Evolutionary conservation across 345 rosid species (phyloP), one percentile per base, ranked within the genome.

Genomic region (Psidium guajava): DNA sequence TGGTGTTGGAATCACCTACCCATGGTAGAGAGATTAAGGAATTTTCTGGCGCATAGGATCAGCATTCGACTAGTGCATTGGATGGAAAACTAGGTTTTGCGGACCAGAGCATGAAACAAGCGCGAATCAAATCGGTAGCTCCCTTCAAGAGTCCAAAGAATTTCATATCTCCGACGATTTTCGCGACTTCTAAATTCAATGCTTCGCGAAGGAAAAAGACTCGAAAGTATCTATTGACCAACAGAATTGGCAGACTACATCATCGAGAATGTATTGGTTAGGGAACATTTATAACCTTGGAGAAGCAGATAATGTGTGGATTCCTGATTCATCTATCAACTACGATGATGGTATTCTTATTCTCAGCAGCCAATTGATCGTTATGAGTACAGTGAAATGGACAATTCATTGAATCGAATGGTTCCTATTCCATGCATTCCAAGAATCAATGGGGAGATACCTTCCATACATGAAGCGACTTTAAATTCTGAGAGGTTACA

Each of bases 401-500:
- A 93, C 36, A 90, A 93, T 90, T 95, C 94, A 87, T 87, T 96
- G 91, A 93, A 95, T 89, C 95, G 93, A 90, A 85, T 97, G 98
- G 89, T 92, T 58, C 92, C 95, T 47, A 91, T 97, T 84, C 98
- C 94, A 59, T 85, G 20, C 90, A 97, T 97, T 87, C 99, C 99
- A 1, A 92, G 95, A 91, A 94, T 92, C 80, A 97, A 97, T 85
- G 98, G 99, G 54, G 98, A 97, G 86, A 97, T 95, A 90, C 99
- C 99, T 75, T 95, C 99, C 10, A 85, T 88, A 81, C 98, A 95
- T 89, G 99, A 95, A 91, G 99, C 94, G 80, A 91, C 95, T 86
- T 92, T 98, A 82, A 98, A 97, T 92, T 98, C 95, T 88, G 98
- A 97, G 88, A 91, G 99, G 88, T 91, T 97, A 90, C 91, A 89